Evolutionary conservation across 495 filamentous ascomycete genomes (phyloP), one percentile per base, ranked within the genome.

Genomic region (Tuber magnatum): DNA sequence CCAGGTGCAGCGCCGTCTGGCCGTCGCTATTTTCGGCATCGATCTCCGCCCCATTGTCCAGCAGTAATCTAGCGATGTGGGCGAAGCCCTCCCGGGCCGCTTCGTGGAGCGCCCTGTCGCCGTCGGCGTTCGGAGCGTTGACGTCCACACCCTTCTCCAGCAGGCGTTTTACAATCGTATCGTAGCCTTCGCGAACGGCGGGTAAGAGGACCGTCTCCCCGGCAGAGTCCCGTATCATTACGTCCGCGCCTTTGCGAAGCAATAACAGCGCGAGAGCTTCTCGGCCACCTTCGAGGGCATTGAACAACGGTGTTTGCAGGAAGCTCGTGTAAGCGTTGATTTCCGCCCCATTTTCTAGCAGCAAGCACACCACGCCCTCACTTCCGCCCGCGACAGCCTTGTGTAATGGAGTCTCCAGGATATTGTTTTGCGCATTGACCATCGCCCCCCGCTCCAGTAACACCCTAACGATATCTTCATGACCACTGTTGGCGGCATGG

Each of bases 141-240:
- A 65, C 28, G 16, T 65, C 56, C 28, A 65, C 56, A 28, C 56
- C 56, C 12, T 65, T 32, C 56, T 65, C 56, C 56, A 65, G 35
- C 56, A 65, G 32, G 56, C 32, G 14, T 35, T 65, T 65, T 6
- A 65, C 56, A 65, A 65, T 65, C 28, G 16, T 35, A 18, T 65
- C 56, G 28, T 65, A 65, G 56, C 56, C 56, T 4, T 65, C 56
- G 28, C 77, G 73, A 39, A 77, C 77, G 5, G 80, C 80, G 2
- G 75, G 74, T 39, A 82, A 80, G 44, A 83, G 80, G 42, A 80
- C 81, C 12, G 81, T 83, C 35, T 75, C 71, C 39, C 82, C 80
- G 18, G 76, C 73, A 51, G 65, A 41, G 46, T 80, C 79, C 14
- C 38, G 72, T 6, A 75, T 38, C 24, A 68, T 69, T 32, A 75